Conservation (phyloP, 2,329 filamentous ascomycete species). For the Arthroderma sp. region DNA sequence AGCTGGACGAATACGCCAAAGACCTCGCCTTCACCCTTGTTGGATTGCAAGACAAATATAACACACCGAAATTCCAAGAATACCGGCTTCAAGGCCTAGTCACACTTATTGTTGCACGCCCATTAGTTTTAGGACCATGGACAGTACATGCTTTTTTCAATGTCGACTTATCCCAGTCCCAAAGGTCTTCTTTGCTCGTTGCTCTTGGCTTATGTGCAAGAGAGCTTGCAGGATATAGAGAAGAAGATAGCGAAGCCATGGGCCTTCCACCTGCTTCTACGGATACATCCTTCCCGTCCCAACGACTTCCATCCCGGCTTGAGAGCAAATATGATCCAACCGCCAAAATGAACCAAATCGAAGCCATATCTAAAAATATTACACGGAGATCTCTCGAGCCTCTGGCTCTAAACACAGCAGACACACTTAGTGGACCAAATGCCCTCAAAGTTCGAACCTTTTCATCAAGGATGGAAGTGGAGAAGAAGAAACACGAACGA, state of each 20-base stretch:
- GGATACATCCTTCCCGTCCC: constrained; percentile 59
- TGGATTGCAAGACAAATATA: constrained; percentile 73
- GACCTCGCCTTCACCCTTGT: constrained; percentile 67
- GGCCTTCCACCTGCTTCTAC: constrained; percentile 25
- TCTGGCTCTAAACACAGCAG: constrained; percentile 68
- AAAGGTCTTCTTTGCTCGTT: constrained; percentile 70
- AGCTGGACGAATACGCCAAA: constrained; percentile 71
- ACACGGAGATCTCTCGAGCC: constrained; percentile 66
- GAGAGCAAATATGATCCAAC: constrained; percentile 54
- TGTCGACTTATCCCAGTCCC: constrained; percentile 78
- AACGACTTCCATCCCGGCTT: constrained; percentile 60
- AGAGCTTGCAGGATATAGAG: constrained; percentile 68
- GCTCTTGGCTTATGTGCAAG: constrained; percentile 70
- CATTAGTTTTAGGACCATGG: constrained; percentile 68
- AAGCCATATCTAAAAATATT: constrained; percentile 55
- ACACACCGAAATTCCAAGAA: constrained; percentile 65
- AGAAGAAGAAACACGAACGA: constrained; percentile 40
- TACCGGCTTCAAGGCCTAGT: constrained; percentile 69
- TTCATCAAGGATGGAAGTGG: constrained; percentile 59
- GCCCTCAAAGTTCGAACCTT: constrained; percentile 83
- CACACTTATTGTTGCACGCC: constrained; percentile 63
- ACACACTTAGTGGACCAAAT: constrained; percentile 65
- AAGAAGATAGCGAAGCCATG: constrained; percentile 36
- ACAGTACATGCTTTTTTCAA: constrained; percentile 77
- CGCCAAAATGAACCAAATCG: constrained; percentile 41